phyloP scores from a whole-genome alignment of 192 early-diverging fungal species.

The Podila minutissima region DNA sequence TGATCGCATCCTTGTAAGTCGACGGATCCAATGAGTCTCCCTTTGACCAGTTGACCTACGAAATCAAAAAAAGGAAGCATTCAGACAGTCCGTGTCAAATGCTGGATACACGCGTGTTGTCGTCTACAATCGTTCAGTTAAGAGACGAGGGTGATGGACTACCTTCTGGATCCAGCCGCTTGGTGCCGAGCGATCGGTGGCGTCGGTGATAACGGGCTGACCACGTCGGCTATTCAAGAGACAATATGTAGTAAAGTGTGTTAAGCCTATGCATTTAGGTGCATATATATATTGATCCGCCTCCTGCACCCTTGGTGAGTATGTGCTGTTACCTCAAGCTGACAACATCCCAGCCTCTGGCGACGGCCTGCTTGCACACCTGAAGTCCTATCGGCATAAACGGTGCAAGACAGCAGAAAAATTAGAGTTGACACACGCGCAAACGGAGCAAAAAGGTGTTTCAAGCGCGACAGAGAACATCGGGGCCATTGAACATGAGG shows the following conservation, averaged over 20 bases:
- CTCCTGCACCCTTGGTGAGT: background rate
- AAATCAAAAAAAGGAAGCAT: background rate
- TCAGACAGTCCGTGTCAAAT: background rate
- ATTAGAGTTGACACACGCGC: background rate
- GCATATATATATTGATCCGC: background rate
- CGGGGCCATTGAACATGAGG: background rate
- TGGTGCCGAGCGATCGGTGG: slow-evolving; percentile 61
- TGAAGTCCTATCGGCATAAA: slow-evolving; percentile 39
- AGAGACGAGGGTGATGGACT: background rate
- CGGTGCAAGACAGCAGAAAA: background rate
- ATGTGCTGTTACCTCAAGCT: slow-evolving; percentile 57
- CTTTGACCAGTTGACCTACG: slow-evolving; percentile 64
- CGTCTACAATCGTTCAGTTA: background rate
- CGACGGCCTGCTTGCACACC: slow-evolving; percentile 57
- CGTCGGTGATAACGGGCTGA: slow-evolving; percentile 39
- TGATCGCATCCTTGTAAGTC: slow-evolving; percentile 61
- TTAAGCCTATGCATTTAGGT: background rate
- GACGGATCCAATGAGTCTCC: slow-evolving; percentile 73
- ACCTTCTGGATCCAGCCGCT: slow-evolving; percentile 39
- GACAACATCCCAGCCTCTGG: slow-evolving; percentile 58
- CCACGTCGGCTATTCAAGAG: slow-evolving; percentile 18
- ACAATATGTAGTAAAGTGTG: background rate
- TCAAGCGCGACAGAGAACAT: background rate
- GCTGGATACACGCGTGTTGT: background rate
- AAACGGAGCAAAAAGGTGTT: background rate